A percentile compares a stretch with the other conserved stretches of the same genome.
phyloP scores from a whole-genome alignment of 179 eudicot genomes.

The Beta lomatogona region DNA sequence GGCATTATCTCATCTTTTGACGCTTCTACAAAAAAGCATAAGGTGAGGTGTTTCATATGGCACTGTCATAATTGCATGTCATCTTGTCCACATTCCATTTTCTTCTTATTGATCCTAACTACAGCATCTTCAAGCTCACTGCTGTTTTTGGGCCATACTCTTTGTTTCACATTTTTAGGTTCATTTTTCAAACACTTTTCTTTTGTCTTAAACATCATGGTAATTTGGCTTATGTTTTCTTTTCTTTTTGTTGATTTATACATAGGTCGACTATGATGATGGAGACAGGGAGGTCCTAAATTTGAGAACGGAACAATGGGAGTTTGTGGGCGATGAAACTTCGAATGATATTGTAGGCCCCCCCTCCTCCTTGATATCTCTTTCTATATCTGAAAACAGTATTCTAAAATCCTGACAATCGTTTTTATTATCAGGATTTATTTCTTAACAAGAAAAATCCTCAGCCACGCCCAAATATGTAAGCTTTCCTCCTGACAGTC shows the following conservation, averaged over 20 bases:
- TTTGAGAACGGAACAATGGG: slow-evolving; percentile 47
- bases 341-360: slow-evolving; percentile 22
- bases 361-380: not conserved
- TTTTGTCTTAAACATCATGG: not conserved
- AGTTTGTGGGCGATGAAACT: slow-evolving; percentile 32
- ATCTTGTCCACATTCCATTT: not conserved
- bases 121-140: not conserved
- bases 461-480: slow-evolving; percentile 18
- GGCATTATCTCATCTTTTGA: slow-evolving; percentile 32
- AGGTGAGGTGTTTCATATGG: slow-evolving; percentile 21
- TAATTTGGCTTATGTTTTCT: not conserved
- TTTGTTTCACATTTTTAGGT: not conserved
- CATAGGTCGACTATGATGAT: slow-evolving; percentile 48
- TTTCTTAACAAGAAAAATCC: slow-evolving; percentile 6
- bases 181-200: not conserved
- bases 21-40: slow-evolving; percentile 23
- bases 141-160: not conserved
- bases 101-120: not conserved
- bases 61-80: not conserved
- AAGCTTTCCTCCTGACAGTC: slow-evolving; percentile 15
- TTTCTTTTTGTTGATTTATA: slow-evolving; percentile 1
- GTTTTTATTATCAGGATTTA: slow-evolving; percentile 14
- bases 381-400: too few species aligned
- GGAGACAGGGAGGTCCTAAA: slow-evolving; percentile 46
- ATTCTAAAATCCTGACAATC: slow-evolving; percentile 10